Evolutionary conservation across 116 monocot genomes (phyloP).

Genomic region (Thalassia testudinum): DNA sequence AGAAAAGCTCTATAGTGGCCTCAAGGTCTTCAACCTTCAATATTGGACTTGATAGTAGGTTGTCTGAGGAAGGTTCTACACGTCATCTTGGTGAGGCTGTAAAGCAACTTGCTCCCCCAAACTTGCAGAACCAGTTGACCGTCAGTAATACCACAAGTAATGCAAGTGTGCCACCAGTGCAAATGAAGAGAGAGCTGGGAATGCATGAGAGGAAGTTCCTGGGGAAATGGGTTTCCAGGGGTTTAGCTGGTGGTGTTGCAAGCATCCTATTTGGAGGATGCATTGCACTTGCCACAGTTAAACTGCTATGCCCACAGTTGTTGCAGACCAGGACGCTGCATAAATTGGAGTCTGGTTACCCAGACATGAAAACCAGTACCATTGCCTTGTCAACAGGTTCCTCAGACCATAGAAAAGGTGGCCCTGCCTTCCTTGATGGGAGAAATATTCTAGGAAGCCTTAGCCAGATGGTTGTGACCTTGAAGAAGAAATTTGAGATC

Average conservation of each 20-base stretch:
- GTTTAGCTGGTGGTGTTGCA: slow-evolving; percentile 18
- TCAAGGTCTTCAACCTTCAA: slow-evolving; percentile 15
- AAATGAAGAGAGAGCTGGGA: slow-evolving; percentile 43
- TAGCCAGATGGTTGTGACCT: slow-evolving; percentile 17
- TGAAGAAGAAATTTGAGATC: slow-evolving; percentile 13
- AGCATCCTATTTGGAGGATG: slow-evolving; percentile 37
- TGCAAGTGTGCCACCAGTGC: slow-evolving; percentile 16
- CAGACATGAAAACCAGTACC: slow-evolving; percentile 9
- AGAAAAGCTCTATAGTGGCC: slow-evolving; percentile 11
- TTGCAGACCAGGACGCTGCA: slow-evolving; percentile 11
- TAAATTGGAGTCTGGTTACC: slow-evolving; percentile 13
- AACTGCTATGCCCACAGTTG: slow-evolving; percentile 26
- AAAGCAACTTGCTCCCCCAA: slow-evolving; percentile 64
- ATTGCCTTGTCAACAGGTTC: slow-evolving; percentile 4
- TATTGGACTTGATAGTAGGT: slow-evolving; percentile 15
- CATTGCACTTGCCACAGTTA: slow-evolving; percentile 27
- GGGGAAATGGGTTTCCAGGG: slow-evolving; percentile 21
- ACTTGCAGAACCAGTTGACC: slow-evolving; percentile 27
- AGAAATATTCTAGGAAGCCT: slow-evolving; percentile 18
- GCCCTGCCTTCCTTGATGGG: slow-evolving; percentile 11
- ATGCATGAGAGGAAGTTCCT: slow-evolving; percentile 18
- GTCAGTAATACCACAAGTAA: slow-evolving; percentile 12
- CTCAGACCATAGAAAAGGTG: slow-evolving; percentile 1
- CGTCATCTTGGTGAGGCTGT: slow-evolving; percentile 62
- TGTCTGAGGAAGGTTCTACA: slow-evolving; percentile 20